Evolutionary conservation across 2,329 filamentous ascomycete species (phyloP), one percentile per base, ranked within the genome.

Genomic region (Clonostachys rhizophaga): DNA sequence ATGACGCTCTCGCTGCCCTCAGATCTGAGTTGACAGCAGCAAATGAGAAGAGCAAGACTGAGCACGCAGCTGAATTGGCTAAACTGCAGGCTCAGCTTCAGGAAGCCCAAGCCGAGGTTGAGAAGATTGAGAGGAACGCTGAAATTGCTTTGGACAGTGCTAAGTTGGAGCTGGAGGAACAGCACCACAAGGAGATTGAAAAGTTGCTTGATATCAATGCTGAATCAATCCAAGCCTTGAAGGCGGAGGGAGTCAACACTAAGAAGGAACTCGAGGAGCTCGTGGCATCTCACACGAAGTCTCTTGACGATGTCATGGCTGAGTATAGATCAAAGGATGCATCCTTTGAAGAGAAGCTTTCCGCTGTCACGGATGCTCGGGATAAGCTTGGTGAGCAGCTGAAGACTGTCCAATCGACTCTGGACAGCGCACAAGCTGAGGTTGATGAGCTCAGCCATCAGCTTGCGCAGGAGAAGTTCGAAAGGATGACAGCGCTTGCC

Each of bases 381-480:
- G 52, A 56, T 2, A 62, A 67, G 16, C 57, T 69, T 16, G 54
- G 72, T 46, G 49, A 61, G 12, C 59, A 67, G 17, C 55, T 76
- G 37, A 53, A 61, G 51, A 52, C 58, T 33, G 61, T 72, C 24
- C 69, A 74, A 53, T 66, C 68, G 35, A 64, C 70, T 17, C 63
- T 79, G 14, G 63, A 59, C 45, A 72, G 74, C 57, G 60, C 69
- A 3, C 66, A 77, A 52, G 62, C 66, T 30, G 79, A 83, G 53
- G 59, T 70, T 34, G 69, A 72, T 52, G 68, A 72, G 20, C 61
- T 82, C 51, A 71, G 72, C 47, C 74, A 75, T 54, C 70, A 76
- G 54, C 74, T 83, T 40, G 79, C 76, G 3, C 69, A 75, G 43
- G 77, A 78, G 53, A 83, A 83, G 69, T 80, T 82, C 68, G 75